Evolutionary conservation across 768 basidiomycete species (phyloP).

Genomic region (Tylopilus balloui): DNA sequence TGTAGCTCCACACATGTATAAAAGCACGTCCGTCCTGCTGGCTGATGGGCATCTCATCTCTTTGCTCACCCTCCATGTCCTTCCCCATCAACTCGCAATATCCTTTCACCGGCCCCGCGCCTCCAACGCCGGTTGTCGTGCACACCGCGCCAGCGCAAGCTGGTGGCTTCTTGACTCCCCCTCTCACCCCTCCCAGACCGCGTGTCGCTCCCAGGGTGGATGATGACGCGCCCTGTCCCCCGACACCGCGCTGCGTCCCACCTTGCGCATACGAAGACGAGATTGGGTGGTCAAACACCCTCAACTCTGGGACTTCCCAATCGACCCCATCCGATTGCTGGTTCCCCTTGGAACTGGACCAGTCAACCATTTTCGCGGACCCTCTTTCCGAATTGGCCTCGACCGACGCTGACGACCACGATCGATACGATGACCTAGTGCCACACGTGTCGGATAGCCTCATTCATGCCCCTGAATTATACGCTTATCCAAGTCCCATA

Average conservation of each 20-base stretch:
- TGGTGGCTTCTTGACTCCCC: slow-evolving; percentile 6
- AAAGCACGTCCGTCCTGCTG: not conserved
- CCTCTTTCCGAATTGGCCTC: not conserved
- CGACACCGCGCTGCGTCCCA: slow-evolving; percentile 5
- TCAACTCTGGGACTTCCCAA: not conserved
- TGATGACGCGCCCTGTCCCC: slow-evolving; percentile 13
- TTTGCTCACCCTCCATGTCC: not conserved
- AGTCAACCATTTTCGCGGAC: not conserved
- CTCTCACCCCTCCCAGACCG: not conserved
- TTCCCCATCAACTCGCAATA: not conserved
- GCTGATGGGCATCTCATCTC: not conserved
- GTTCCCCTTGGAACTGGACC: not conserved
- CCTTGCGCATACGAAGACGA: not conserved
- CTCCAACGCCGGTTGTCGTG: slow-evolving; percentile 11
- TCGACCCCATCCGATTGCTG: too few relatives aligned
- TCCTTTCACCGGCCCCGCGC: not conserved
- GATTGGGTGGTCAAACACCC: not conserved
- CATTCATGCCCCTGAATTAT: not conserved
- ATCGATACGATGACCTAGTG: not conserved
- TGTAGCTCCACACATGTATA: slow-evolving; percentile 10
- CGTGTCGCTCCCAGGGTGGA: not conserved
- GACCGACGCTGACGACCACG: not conserved
- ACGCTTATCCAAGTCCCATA: slow-evolving; percentile 15
- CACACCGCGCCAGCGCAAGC: not conserved
- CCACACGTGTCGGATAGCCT: not conserved